Percentiles rank a stretch among this genome's conserved stretches.
These are phyloP conservation scores for Blastobotrys proliferans DNA, from an alignment of 1,139 yeast species.

Conservation along the genomic window DNA sequence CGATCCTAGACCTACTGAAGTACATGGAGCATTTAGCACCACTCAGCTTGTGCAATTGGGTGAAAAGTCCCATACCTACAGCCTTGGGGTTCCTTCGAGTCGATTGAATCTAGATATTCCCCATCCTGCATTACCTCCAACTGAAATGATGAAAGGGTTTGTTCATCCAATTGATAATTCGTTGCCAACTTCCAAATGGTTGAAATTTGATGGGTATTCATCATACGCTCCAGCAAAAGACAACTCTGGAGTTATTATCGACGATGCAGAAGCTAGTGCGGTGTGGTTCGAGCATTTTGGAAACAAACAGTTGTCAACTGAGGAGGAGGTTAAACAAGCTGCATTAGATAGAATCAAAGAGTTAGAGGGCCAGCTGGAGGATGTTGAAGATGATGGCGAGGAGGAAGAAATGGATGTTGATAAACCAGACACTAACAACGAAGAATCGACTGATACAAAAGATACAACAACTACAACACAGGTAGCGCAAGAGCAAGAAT, in stretches of 20 bases:
- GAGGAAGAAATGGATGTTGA: slow-evolving; percentile 5
- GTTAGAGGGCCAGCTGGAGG: slow-evolving; percentile 10
- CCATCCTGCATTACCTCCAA: slow-evolving; percentile 59
- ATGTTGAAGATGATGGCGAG: neutral
- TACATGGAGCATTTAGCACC: slow-evolving; percentile 55
- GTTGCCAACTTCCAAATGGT: slow-evolving; percentile 78
- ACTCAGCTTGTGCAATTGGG: slow-evolving; percentile 57
- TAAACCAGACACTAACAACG: neutral
- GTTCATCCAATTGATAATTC: slow-evolving; percentile 87
- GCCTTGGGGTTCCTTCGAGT: slow-evolving; percentile 50
- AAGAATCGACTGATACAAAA: neutral
- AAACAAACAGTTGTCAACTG: slow-evolving; percentile 38
- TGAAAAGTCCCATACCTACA: slow-evolving; percentile 34
- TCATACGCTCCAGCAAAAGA: slow-evolving; percentile 81
- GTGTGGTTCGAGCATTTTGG: slow-evolving; percentile 82
- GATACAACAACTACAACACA: slow-evolving; percentile 11
- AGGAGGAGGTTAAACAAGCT: slow-evolving; percentile 16
- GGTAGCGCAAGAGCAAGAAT: slow-evolving; percentile 12
- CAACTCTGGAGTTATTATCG: slow-evolving; percentile 63
- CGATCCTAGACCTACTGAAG: slow-evolving; percentile 59
- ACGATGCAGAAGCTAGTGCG: slow-evolving; percentile 57
- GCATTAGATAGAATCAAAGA: slow-evolving; percentile 14
- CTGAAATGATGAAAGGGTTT: slow-evolving; percentile 65
- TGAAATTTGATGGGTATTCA: slow-evolving; percentile 57
- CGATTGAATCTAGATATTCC: slow-evolving; percentile 42